Base-by-base conservation (phyloP, 352 stramenopile species). In the Globisporangium orthogonon region DNA sequence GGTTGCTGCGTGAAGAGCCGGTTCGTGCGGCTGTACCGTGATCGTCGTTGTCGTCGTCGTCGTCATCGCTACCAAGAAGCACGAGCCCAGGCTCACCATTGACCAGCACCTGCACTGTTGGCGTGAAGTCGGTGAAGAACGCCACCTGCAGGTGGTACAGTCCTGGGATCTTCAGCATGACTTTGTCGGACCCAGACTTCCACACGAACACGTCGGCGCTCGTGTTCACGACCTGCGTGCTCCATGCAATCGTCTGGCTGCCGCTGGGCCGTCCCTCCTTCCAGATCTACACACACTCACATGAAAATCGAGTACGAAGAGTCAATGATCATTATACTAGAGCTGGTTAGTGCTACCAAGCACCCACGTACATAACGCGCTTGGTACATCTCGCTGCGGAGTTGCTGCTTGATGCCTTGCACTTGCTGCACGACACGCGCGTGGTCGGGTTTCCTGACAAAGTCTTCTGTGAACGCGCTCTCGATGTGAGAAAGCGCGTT, bases 351-450 rank as follows among this genome's bases (percentile, higher is more conserved):
- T 23, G 23, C 23, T 23, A 23, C 35, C 35, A 14, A 11, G 2
- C 15, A 75, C 77, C 62, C 69, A 89, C 81, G 43, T 85, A 91
- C 81, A 45, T 85, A 91, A 35, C 78, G 78, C 11, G 78, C 82
- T 60, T 89, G 78, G 58, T 78, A 88, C 13, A 91, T 73, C 52
- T 91, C 82, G 23, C 77, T 84, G 31, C 76, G 71, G 13, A 91
- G 65, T 47, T 88, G 78, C 30, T 70, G 68, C 23, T 72, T 74
- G 31, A 91, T 62, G 13, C 55, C 58, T 14, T 69, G 47, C 4
- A 91, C 45, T 40, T 91, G 75, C 14, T 70, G 67, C 7, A 51
- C 50, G 1, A 83, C 55, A 0, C 44, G 43, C 40, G 74, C 50
- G 3, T 77, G 31, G 28, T 80, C 62, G 14, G 18, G 28, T 52